A percentile compares a stretch with the other conserved stretches of the same genome.
Conservation (phyloP, 2,329 filamentous ascomycete genomes). For the Corinectria fuckeliana region DNA sequence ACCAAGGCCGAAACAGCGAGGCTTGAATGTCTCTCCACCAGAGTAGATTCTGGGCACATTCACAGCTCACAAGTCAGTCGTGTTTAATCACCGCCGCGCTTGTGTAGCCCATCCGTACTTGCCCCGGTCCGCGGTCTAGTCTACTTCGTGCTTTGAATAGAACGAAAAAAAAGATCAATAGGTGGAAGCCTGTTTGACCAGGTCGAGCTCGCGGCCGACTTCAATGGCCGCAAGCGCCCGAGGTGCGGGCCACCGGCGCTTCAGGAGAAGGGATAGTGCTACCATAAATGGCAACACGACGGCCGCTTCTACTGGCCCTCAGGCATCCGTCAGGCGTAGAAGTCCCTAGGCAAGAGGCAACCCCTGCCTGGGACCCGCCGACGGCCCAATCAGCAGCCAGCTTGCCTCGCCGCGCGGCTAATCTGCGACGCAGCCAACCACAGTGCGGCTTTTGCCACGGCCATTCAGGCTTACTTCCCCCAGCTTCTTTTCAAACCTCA, state of each 20-base stretch:
- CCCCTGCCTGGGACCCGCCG: neutral
- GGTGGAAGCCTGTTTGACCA: neutral
- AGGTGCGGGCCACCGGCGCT: neutral
- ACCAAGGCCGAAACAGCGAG: neutral
- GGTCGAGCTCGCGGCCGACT: neutral
- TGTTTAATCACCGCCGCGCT: neutral
- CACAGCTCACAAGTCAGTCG: neutral
- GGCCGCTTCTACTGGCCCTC: slow-evolving; percentile 1
- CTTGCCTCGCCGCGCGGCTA: slow-evolving; percentile 33
- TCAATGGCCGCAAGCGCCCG: slow-evolving; percentile 19
- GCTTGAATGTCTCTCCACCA: neutral
- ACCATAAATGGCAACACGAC: neutral
- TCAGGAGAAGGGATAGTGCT: neutral
- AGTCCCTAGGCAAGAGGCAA: slow-evolving; percentile 8
- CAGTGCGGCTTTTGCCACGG: slow-evolving; percentile 10
- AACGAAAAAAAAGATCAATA: slow-evolving; percentile 1
- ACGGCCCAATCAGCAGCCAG: slow-evolving; percentile 29
- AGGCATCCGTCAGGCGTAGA: neutral
- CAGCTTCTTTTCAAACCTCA: slow-evolving; percentile 7
- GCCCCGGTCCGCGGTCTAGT: too few species aligned
- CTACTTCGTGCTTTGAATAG: neutral
- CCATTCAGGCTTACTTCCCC: slow-evolving; percentile 9
- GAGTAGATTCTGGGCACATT: neutral
- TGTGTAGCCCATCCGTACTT: too few species aligned
- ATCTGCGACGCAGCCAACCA: slow-evolving; percentile 35